Evolutionary conservation across 768 basidiomycete species (phyloP).

Genomic region (Zangia roseola): DNA sequence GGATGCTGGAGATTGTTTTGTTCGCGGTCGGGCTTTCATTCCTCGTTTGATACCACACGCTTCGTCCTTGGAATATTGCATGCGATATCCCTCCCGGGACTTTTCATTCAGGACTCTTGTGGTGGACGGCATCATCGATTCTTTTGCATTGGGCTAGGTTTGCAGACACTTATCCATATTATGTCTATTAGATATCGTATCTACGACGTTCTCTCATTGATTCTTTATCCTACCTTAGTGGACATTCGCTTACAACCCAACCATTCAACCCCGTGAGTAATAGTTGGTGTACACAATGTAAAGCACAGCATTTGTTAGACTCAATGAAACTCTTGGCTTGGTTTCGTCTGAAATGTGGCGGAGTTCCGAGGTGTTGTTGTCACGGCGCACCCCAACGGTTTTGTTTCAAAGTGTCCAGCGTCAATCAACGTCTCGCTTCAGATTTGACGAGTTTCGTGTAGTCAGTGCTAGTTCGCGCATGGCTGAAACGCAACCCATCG

Average conservation of each 20-base stretch:
- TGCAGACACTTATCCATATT: slow-evolving; percentile 11
- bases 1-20: slow-evolving; percentile 44
- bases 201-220: slow-evolving; percentile 25
- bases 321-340: background rate
- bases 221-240: slow-evolving; percentile 24
- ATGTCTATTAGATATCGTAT: slow-evolving; percentile 20
- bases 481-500: slow-evolving; percentile 26
- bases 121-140: slow-evolving; percentile 14
- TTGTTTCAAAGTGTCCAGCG: background rate
- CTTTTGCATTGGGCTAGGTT: slow-evolving; percentile 19
- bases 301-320: slow-evolving; percentile 22
- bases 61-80: slow-evolving; percentile 5
- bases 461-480: slow-evolving; percentile 8
- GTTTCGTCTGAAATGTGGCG: background rate
- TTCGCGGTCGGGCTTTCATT: slow-evolving; percentile 49
- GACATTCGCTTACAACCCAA: slow-evolving; percentile 17
- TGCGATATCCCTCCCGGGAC: slow-evolving; percentile 15
- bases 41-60: slow-evolving; percentile 35
- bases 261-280: slow-evolving; percentile 15
- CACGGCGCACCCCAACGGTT: background rate
- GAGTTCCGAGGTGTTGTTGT: background rate
- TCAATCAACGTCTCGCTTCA: background rate
- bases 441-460: background rate
- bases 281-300: slow-evolving; percentile 24
- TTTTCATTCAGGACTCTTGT: slow-evolving; percentile 1